These are phyloP conservation scores for Pseudogymnoascus sp. DNA, from an alignment of 2,329 filamentous ascomycete species.

Conservation along the genomic window DNA sequence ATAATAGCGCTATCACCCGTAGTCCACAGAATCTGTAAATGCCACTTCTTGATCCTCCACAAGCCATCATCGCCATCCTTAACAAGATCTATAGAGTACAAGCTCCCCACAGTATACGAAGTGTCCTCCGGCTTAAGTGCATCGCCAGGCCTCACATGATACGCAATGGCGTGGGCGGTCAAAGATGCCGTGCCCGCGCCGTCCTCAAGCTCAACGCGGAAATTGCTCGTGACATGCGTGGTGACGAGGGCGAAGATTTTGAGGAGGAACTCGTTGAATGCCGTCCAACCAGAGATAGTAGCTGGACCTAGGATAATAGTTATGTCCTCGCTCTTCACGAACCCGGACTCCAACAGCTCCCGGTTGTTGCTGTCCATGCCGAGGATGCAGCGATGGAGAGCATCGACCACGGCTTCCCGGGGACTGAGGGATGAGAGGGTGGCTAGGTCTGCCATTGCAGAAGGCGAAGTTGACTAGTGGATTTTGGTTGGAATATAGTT, in stretches of 20 bases:
- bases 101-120: slow-evolving; percentile 20
- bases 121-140: slow-evolving; percentile 21
- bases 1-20: slow-evolving; percentile 21
- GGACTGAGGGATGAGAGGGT: slow-evolving; percentile 15
- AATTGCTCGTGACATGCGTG: slow-evolving; percentile 27
- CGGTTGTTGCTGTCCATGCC: slow-evolving; percentile 19
- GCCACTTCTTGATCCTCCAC: slow-evolving; percentile 30
- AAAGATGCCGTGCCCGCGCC: slow-evolving; percentile 22
- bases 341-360: slow-evolving; percentile 20
- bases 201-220: slow-evolving; percentile 23
- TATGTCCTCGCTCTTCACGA: slow-evolving; percentile 12
- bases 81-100: slow-evolving; percentile 27
- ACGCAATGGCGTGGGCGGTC: slow-evolving; percentile 21
- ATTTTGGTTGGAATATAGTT: background rate
- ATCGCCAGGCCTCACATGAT: slow-evolving; percentile 24
- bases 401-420: slow-evolving; percentile 23
- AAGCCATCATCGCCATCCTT: slow-evolving; percentile 23
- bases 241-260: slow-evolving; percentile 22
- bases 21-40: slow-evolving; percentile 26
- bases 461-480: background rate
- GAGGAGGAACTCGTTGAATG: slow-evolving; percentile 14
- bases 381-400: slow-evolving; percentile 20
- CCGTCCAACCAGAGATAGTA: slow-evolving; percentile 9
- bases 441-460: background rate
- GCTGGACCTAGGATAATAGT: slow-evolving; percentile 9